Percentiles rank a stretch among this genome's conserved stretches.
These are phyloP conservation scores for Rugonectria rugulosa DNA, from an alignment of 2,329 filamentous ascomycete genomes.

Conservation along the genomic window DNA sequence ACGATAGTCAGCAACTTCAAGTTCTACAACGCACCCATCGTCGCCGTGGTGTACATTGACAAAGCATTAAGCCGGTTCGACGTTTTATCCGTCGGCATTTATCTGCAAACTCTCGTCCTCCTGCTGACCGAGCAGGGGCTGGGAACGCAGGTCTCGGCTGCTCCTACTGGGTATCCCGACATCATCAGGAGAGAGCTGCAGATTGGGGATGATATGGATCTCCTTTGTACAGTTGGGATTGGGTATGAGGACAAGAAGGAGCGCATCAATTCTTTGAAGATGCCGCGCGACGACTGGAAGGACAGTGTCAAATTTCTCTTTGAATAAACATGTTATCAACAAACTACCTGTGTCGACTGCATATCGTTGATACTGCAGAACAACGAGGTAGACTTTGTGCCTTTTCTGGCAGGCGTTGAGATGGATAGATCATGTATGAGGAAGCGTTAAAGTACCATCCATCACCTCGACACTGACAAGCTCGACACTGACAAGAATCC, in stretches of 20 bases:
- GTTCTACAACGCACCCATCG: slow-evolving; percentile 27
- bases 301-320: no score
- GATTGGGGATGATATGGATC: slow-evolving; percentile 7
- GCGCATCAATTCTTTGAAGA: no score
- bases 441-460: no score
- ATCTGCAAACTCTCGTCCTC: slow-evolving; percentile 26
- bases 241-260: slow-evolving; percentile 14
- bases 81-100: slow-evolving; percentile 25
- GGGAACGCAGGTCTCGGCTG: slow-evolving; percentile 20
- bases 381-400: no score
- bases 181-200: slow-evolving; percentile 13
- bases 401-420: no score
- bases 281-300: no score
- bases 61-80: slow-evolving; percentile 9
- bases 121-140: slow-evolving; percentile 20
- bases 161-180: slow-evolving; percentile 17
- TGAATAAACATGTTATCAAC: no score
- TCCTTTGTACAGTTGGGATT: slow-evolving; percentile 16
- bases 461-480: no score
- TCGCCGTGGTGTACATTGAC: slow-evolving; percentile 21
- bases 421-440: no score
- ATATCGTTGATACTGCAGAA: no score
- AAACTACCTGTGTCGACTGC: no score
- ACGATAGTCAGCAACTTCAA: slow-evolving; percentile 24
- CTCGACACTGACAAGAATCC: no score